Evolutionary conservation across 805 yeast genomes (phyloP).

Genomic region (Blastobotrys muscicola): DNA sequence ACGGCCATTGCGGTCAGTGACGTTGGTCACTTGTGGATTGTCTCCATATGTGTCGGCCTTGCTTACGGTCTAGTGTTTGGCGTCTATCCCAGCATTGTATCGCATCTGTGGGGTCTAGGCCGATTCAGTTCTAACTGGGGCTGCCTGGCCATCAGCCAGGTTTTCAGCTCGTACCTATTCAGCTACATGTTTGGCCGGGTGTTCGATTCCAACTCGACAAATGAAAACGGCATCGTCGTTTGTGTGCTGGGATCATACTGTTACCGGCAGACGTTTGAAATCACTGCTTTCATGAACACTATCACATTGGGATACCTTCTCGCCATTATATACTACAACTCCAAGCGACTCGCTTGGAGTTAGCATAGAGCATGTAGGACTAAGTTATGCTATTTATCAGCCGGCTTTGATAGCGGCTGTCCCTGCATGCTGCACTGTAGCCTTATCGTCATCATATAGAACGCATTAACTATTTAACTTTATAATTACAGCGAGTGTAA

Average conservation of each 20-base stretch:
- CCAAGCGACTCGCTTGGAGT: no score
- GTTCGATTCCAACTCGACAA: conserved; percentile 40
- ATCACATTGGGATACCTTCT: conserved; percentile 3
- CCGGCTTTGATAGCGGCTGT: no score
- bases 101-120: conserved; percentile 61
- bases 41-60: conserved; percentile 51
- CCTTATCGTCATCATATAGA: no score
- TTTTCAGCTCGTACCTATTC: conserved; percentile 47
- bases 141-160: conserved; percentile 53
- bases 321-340: neutral
- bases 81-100: conserved; percentile 57
- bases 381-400: no score
- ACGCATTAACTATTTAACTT: no score
- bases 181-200: conserved; percentile 53
- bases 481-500: no score
- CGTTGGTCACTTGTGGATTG: conserved; percentile 33
- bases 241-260: conserved; percentile 14
- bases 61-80: conserved; percentile 70
- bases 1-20: conserved; percentile 33
- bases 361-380: no score
- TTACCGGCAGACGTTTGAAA: conserved; percentile 13
- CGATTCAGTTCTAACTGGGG: conserved; percentile 71
- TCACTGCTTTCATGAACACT: conserved; percentile 7
- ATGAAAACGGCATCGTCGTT: conserved; percentile 7
- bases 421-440: no score